Evolutionary conservation across 2,329 filamentous ascomycete genomes (phyloP).

Genomic region (Calcarisporium arbuscula): DNA sequence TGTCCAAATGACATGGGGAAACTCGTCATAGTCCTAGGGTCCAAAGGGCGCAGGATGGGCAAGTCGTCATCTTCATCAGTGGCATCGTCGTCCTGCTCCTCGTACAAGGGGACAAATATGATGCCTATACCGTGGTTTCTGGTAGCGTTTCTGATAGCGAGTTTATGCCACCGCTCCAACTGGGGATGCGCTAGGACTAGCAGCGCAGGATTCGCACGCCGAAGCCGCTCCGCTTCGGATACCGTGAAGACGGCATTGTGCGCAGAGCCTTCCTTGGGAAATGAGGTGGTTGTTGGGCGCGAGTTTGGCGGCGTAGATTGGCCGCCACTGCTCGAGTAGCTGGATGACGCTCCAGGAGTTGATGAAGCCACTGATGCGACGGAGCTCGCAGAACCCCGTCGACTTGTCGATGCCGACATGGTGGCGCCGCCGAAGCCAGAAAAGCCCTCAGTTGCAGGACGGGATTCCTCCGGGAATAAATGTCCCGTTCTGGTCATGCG

Average conservation of each 20-base stretch:
- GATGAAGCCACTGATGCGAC: conserved; percentile 7
- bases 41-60: conserved; percentile 18
- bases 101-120: conserved; percentile 22
- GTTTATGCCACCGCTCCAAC: conserved; percentile 22
- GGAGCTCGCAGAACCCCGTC: conserved; percentile 17
- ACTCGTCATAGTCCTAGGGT: conserved; percentile 17
- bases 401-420: conserved; percentile 17
- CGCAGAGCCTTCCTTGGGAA: neutral
- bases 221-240: conserved; percentile 13
- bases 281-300: neutral
- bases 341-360: conserved; percentile 1
- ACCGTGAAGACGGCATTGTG: conserved; percentile 11
- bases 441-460: conserved; percentile 21
- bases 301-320: neutral
- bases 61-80: conserved; percentile 15
- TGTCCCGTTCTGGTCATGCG: conserved; percentile 24
- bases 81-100: conserved; percentile 2
- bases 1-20: conserved; percentile 10
- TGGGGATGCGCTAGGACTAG: conserved; percentile 23
- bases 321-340: conserved; percentile 1
- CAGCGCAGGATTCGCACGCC: conserved; percentile 18
- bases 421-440: conserved; percentile 20
- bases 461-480: conserved; percentile 24
- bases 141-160: conserved; percentile 16
- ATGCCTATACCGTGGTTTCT: conserved; percentile 22